Evolutionary conservation across 495 filamentous ascomycete species (phyloP).

Genomic region (Neurospora sp.): DNA sequence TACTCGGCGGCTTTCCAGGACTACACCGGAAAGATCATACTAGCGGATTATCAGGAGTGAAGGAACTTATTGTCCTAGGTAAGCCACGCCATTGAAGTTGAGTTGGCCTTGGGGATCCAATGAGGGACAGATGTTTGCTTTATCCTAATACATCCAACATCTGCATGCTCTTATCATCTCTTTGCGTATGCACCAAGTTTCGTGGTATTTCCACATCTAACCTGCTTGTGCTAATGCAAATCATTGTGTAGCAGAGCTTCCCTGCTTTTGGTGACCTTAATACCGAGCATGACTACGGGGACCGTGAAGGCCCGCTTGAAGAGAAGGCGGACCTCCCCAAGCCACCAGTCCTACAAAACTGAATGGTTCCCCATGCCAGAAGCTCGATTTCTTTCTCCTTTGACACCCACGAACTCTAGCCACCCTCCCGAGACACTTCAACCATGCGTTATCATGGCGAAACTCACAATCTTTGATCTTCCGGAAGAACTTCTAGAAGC

Average conservation of each 20-base stretch:
- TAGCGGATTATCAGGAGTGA: background rate
- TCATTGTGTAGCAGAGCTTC: background rate
- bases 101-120: background rate
- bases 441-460: background rate
- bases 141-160: background rate
- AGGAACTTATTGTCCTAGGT: background rate
- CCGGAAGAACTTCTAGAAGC: background rate
- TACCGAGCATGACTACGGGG: background rate
- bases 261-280: background rate
- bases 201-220: background rate
- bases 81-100: background rate
- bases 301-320: background rate
- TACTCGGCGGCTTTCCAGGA: background rate
- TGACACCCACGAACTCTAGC: background rate
- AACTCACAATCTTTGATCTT: background rate
- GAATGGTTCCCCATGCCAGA: background rate
- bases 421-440: background rate
- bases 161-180: background rate
- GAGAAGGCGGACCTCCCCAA: background rate
- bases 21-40: background rate
- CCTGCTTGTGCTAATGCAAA: background rate
- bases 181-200: background rate
- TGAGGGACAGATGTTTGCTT: background rate
- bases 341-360: background rate
- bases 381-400: background rate